Conservation (phyloP, 208 protist species). For the Trypanosoma melophagium region DNA sequence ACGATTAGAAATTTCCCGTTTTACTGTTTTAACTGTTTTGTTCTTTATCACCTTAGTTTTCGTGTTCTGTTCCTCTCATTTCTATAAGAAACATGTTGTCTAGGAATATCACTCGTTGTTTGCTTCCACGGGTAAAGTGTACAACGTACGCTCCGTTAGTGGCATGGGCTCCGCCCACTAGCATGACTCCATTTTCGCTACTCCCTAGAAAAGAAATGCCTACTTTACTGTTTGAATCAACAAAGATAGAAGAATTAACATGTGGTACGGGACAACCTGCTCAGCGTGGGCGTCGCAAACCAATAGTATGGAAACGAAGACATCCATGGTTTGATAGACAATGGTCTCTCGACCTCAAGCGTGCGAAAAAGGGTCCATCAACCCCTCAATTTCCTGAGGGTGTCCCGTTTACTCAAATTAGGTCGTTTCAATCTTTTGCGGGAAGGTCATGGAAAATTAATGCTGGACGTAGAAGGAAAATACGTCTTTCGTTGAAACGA, state of each 20-base stretch:
- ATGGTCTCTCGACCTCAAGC: conserved; percentile 82
- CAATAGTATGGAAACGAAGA: conserved; percentile 88
- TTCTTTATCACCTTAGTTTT: background rate
- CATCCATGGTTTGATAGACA: conserved; percentile 89
- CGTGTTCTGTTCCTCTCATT: background rate
- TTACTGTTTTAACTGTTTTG: background rate
- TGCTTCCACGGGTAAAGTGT: conserved; percentile 48
- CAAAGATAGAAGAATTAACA: conserved; percentile 41
- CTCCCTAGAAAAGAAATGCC: conserved; percentile 64
- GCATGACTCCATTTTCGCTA: background rate
- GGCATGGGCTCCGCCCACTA: background rate
- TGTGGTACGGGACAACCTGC: conserved; percentile 84
- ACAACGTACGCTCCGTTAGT: conserved; percentile 39
- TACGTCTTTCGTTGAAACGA: conserved; percentile 84
- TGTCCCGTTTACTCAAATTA: conserved; percentile 85
- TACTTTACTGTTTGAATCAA: conserved; percentile 61
- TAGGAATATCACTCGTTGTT: conserved; percentile 32
- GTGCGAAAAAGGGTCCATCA: conserved; percentile 77
- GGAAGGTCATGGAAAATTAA: conserved; percentile 88
- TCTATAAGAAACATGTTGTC: conserved; percentile 27
- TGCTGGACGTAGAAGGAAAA: conserved; percentile 80
- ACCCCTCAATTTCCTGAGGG: conserved; percentile 86
- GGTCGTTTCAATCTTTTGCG: conserved; percentile 84
- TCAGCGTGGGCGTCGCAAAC: conserved; percentile 77
- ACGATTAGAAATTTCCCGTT: background rate